These are phyloP conservation scores for Ambrosiella beaveri DNA, from an alignment of 2,329 filamentous ascomycete species.

Conservation along the genomic window DNA sequence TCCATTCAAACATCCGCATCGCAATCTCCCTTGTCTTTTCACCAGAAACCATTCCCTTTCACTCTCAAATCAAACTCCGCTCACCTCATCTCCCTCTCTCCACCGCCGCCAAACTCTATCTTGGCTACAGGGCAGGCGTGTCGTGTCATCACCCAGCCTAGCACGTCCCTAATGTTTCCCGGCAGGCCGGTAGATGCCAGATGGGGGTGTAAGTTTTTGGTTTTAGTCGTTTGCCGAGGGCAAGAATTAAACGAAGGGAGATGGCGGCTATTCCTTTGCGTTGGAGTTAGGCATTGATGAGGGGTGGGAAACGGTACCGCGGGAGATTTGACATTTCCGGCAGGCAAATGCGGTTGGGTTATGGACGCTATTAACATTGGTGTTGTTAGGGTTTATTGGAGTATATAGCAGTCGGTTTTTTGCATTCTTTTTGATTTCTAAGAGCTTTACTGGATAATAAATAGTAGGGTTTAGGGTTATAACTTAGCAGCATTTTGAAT, in stretches of 20 bases:
- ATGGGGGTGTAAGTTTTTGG: background rate
- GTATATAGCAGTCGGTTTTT: too few relatives aligned
- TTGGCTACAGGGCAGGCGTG: background rate
- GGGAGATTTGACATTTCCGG: too few relatives aligned
- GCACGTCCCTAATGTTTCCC: background rate
- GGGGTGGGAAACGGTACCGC: background rate
- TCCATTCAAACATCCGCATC: background rate
- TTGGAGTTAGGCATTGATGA: background rate
- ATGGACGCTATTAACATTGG: too few relatives aligned
- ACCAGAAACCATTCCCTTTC: background rate
- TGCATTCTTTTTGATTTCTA: too few relatives aligned
- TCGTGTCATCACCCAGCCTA: background rate
- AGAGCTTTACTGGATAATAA: too few relatives aligned
- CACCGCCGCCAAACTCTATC: background rate
- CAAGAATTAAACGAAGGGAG: too few relatives aligned
- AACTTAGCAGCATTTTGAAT: too few relatives aligned
- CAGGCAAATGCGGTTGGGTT: too few relatives aligned
- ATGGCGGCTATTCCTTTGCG: background rate
- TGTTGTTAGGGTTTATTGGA: too few relatives aligned
- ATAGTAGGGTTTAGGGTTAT: too few relatives aligned
- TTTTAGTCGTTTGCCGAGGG: background rate
- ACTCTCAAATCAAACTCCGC: background rate
- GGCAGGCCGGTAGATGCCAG: background rate
- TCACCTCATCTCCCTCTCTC: background rate
- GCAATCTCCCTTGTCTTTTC: background rate